Conservation (phyloP, 441 rosid species). For the Aleurites moluccanus region DNA sequence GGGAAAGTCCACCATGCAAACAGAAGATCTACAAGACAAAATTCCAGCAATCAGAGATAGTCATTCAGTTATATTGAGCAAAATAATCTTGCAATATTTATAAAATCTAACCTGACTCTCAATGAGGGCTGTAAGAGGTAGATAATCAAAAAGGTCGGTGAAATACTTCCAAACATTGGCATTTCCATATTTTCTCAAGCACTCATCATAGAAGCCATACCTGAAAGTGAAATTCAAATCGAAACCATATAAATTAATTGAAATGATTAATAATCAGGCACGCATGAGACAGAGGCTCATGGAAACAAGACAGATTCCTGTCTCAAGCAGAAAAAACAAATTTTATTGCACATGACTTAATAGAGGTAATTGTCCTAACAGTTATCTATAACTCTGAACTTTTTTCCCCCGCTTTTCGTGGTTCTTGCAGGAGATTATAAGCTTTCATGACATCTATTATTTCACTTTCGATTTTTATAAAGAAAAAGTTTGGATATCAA, state of each 20-base stretch:
- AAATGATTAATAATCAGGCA: neutral
- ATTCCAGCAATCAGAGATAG: conserved; percentile 23
- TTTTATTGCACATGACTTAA: neutral
- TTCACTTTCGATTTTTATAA: neutral
- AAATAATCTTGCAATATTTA: conserved; percentile 7
- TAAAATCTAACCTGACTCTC: conserved; percentile 87
- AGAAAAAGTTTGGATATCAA: no score
- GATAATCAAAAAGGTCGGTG: conserved; percentile 91
- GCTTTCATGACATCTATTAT: neutral
- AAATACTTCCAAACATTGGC: conserved; percentile 98
- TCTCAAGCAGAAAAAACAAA: neutral
- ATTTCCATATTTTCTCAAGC: conserved; percentile 95
- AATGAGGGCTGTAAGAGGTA: conserved; percentile 93
- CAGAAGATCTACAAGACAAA: conserved; percentile 67
- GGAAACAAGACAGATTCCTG: neutral
- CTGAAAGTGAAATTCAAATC: conserved; percentile 39
- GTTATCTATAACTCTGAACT: neutral
- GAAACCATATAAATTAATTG: neutral
- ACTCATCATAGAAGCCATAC: conserved; percentile 96
- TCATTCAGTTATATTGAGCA: neutral
- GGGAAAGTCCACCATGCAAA: conserved; percentile 98
- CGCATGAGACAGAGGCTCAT: neutral
- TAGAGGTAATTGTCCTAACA: neutral
- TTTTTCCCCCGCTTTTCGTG: neutral
- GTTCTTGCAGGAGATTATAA: neutral